These are phyloP conservation scores for Jamesozyma rosinii DNA, from an alignment of 805 yeast species.

Conservation along the genomic window DNA sequence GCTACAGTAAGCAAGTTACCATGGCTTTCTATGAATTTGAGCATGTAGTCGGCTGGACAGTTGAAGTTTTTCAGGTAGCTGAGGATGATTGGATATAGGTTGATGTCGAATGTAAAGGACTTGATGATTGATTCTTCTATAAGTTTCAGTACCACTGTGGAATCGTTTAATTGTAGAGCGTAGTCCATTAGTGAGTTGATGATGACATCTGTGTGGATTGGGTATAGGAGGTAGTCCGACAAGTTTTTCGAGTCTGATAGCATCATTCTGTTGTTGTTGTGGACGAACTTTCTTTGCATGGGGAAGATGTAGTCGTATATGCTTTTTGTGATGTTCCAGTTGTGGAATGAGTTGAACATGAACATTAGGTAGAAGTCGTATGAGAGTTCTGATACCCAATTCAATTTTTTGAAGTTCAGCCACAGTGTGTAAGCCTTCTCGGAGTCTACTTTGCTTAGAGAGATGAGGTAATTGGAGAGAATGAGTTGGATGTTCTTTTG, in stretches of 20 bases:
- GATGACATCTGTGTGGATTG: slow-evolving; percentile 18
- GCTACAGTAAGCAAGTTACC: slow-evolving; percentile 14
- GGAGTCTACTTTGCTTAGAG: slow-evolving; percentile 31
- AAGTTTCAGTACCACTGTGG: slow-evolving; percentile 30
- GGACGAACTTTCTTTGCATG: slow-evolving; percentile 19
- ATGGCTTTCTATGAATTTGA: slow-evolving; percentile 30
- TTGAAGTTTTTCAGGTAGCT: slow-evolving; percentile 26
- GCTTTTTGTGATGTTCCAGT: slow-evolving; percentile 29
- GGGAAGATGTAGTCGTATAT: slow-evolving; percentile 34
- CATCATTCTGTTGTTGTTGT: slow-evolving; percentile 1
- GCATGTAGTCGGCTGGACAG: slow-evolving; percentile 27
- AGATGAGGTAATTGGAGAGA: slow-evolving; percentile 37
- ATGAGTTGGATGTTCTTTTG: slow-evolving; percentile 33
- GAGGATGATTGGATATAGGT: slow-evolving; percentile 29
- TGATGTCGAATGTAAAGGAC: slow-evolving; percentile 24
- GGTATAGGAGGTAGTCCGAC: slow-evolving; percentile 20
- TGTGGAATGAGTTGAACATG: slow-evolving; percentile 29
- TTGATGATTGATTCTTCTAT: slow-evolving; percentile 34
- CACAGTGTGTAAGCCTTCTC: slow-evolving; percentile 31
- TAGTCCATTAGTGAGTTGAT: slow-evolving; percentile 22
- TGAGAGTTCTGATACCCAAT: slow-evolving; percentile 36
- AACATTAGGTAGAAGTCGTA: slow-evolving; percentile 32
- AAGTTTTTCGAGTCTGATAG: slow-evolving; percentile 1
- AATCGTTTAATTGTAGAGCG: slow-evolving; percentile 24
- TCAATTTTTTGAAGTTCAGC: slow-evolving; percentile 30